Evolutionary conservation across 441 rosid species (phyloP).

Genomic region (Syzygium syzygioides): DNA sequence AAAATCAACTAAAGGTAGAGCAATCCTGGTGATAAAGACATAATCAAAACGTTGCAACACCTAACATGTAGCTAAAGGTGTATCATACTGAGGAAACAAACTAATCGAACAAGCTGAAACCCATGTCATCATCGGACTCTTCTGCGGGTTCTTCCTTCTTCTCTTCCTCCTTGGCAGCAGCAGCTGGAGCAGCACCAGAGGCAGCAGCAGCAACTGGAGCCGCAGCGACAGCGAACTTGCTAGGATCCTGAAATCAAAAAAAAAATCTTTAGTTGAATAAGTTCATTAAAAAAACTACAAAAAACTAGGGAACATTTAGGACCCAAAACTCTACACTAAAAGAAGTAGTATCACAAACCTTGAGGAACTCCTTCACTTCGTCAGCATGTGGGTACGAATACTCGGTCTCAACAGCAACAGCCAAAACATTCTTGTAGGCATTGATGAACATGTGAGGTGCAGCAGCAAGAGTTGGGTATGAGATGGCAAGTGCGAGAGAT

Average conservation of each 20-base stretch:
- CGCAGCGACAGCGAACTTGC: conserved; percentile 65
- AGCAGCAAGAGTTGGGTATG: conserved; percentile 83
- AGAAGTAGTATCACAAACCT: conserved; percentile 27
- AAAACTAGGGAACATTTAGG: neutral
- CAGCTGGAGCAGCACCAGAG: conserved; percentile 23
- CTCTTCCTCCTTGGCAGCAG: conserved; percentile 43
- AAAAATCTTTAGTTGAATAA: neutral
- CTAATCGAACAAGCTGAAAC: conserved; percentile 66
- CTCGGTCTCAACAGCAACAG: conserved; percentile 66
- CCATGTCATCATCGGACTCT: conserved; percentile 88
- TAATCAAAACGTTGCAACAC: neutral
- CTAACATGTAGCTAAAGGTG: neutral
- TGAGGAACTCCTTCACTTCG: conserved; percentile 71
- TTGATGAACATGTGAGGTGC: conserved; percentile 84
- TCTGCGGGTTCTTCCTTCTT: conserved; percentile 73
- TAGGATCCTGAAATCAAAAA: conserved; percentile 52
- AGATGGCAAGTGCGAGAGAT: conserved; percentile 59
- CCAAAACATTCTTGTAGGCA: conserved; percentile 75
- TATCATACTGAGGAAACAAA: neutral
- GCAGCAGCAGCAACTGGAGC: conserved; percentile 28
- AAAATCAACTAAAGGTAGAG: neutral
- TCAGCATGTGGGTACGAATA: conserved; percentile 75
- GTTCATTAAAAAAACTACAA: neutral
- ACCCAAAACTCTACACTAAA: neutral
- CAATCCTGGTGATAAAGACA: neutral